Percentiles rank a stretch among this genome's conserved stretches.
These are phyloP conservation scores for Centrapalus pauciflorus DNA, from an alignment of 129 eudicot genomes.

Conservation along the genomic window DNA sequence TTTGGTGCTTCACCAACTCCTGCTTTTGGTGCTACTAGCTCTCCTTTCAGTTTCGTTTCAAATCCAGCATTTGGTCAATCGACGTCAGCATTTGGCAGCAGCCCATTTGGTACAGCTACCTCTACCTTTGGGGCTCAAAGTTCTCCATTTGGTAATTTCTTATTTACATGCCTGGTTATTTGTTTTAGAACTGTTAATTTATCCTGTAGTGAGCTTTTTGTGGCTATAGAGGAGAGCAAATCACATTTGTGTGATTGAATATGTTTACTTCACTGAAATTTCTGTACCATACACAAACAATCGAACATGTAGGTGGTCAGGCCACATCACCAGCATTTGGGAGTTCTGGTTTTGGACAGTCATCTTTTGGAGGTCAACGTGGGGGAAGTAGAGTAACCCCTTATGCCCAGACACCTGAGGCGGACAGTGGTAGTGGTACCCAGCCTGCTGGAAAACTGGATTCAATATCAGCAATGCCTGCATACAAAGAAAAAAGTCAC, in stretches of 20 bases:
- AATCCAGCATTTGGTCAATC: constrained; percentile 71
- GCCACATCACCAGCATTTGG: constrained; percentile 65
- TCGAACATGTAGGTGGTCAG: constrained; percentile 75
- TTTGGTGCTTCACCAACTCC: constrained; percentile 50
- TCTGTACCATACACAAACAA: neutral
- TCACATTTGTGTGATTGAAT: neutral
- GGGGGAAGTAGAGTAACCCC: constrained; percentile 84
- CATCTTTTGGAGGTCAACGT: constrained; percentile 69
- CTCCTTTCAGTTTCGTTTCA: constrained; percentile 63
- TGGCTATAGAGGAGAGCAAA: neutral
- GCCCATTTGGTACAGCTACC: constrained; percentile 56
- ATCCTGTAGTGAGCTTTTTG: neutral
- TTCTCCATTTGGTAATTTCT: constrained; percentile 60
- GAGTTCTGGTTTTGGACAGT: constrained; percentile 60
- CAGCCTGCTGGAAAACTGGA: constrained; percentile 79
- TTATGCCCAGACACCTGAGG: constrained; percentile 67
- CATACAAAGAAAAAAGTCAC: constrained; percentile 85
- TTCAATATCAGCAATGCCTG: constrained; percentile 92
- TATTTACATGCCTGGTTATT: neutral
- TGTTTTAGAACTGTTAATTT: constrained; percentile 3
- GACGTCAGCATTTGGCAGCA: constrained; percentile 70
- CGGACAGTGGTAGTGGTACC: constrained; percentile 51
- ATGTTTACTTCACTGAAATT: constrained; percentile 5
- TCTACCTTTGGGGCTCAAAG: constrained; percentile 72
- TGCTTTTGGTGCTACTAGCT: constrained; percentile 56